Percentiles rank a stretch among this genome's conserved stretches.
These are phyloP conservation scores for Trapa bicornis DNA, from an alignment of 345 rosid genomes.

Conservation along the genomic window DNA sequence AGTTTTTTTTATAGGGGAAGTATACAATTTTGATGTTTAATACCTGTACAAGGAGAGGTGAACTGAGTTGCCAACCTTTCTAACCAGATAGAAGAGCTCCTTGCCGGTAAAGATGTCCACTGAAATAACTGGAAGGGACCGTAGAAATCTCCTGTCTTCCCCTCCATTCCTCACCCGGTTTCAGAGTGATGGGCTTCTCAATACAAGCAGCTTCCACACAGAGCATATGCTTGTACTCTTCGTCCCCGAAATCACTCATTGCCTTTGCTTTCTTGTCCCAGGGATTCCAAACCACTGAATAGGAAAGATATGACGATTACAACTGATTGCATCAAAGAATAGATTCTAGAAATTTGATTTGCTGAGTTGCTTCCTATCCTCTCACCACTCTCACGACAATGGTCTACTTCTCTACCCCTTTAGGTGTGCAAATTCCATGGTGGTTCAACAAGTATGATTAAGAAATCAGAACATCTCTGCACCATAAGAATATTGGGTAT, in stretches of 20 bases:
- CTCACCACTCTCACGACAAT: background rate
- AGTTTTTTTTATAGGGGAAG: background rate
- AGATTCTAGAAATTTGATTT: background rate
- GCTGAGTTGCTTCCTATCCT: background rate
- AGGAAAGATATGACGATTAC: background rate
- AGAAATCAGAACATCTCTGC: background rate
- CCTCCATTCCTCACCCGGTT: slow-evolving; percentile 58
- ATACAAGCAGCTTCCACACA: slow-evolving; percentile 52
- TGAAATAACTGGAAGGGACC: slow-evolving; percentile 52
- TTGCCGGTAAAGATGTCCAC: slow-evolving; percentile 46
- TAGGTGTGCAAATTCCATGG: background rate
- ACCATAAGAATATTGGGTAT: background rate
- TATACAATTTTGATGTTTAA: background rate
- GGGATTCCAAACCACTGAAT: slow-evolving; percentile 56
- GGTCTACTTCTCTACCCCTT: background rate
- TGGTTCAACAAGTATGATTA: background rate
- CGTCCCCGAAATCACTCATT: slow-evolving; percentile 43
- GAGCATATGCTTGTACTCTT: slow-evolving; percentile 49
- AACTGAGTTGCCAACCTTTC: background rate
- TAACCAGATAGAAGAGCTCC: slow-evolving; percentile 22
- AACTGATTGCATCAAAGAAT: background rate
- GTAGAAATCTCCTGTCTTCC: slow-evolving; percentile 43
- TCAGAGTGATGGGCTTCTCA: slow-evolving; percentile 42
- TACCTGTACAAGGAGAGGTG: slow-evolving; percentile 18
- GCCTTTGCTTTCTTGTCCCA: slow-evolving; percentile 54